phyloP scores from a whole-genome alignment of 768 basidiomycete species.

The Macrolepiota fuliginosa region DNA sequence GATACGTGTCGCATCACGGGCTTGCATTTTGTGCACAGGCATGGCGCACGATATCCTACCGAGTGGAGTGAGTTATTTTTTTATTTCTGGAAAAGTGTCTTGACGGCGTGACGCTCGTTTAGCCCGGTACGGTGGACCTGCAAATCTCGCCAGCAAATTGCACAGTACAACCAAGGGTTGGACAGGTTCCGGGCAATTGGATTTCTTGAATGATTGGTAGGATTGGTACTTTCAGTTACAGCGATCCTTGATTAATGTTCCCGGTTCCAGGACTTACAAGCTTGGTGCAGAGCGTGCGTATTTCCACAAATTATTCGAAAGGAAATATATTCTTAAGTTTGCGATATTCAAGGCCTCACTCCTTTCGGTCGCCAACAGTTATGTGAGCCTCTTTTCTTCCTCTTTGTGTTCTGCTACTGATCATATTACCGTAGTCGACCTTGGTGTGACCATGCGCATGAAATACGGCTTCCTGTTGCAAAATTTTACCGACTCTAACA shows the following conservation, averaged over 20 bases:
- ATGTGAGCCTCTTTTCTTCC: conserved; percentile 41
- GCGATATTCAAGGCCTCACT: conserved; percentile 58
- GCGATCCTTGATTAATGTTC: neutral
- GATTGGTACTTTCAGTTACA: conserved; percentile 17
- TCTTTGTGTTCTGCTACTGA: neutral
- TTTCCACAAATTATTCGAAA: neutral
- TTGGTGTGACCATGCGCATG: conserved; percentile 69
- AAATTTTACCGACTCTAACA: conserved; percentile 59
- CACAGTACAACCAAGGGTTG: conserved; percentile 54
- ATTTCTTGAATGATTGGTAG: conserved; percentile 83
- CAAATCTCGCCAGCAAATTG: conserved; percentile 53
- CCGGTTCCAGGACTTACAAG: conserved; percentile 70
- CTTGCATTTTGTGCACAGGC: conserved; percentile 77
- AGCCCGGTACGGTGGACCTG: conserved; percentile 65
- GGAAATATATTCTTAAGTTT: neutral
- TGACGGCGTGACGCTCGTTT: neutral
- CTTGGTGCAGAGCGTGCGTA: conserved; percentile 78
- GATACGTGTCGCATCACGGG: conserved; percentile 70
- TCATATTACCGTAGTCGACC: conserved; percentile 40
- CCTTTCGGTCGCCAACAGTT: conserved; percentile 88
- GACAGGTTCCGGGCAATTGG: conserved; percentile 62
- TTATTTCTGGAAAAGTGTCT: conserved; percentile 2
- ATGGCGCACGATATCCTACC: conserved; percentile 76
- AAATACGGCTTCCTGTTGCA: conserved; percentile 77
- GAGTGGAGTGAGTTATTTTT: conserved; percentile 47